Evolutionary conservation across 1,139 yeast genomes (phyloP).

Genomic region (Pichia sp.): DNA sequence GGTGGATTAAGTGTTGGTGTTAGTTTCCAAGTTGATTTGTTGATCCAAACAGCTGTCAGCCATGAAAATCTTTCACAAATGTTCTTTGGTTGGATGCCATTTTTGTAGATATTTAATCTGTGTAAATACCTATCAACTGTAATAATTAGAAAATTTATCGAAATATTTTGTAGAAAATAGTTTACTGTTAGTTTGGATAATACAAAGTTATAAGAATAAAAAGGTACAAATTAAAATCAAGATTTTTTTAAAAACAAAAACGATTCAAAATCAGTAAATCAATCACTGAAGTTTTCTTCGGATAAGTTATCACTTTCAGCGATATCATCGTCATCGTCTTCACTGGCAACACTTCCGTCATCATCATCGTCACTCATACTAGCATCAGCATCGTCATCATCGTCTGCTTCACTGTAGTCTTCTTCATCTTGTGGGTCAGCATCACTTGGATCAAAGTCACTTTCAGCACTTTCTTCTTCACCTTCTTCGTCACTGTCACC

Average conservation of each 20-base stretch:
- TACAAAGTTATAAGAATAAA: not conserved
- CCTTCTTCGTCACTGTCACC: constrained; percentile 58
- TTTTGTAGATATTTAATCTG: constrained; percentile 7
- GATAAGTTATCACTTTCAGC: constrained; percentile 46
- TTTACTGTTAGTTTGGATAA: not conserved
- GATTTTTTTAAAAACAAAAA: not conserved
- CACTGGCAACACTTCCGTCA: constrained; percentile 49
- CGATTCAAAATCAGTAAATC: not conserved
- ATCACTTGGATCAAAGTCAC: constrained; percentile 59
- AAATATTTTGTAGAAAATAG: too few relatives aligned
- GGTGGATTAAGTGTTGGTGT: constrained; percentile 81
- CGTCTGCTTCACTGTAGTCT: constrained; percentile 52
- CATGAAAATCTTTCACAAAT: constrained; percentile 70
- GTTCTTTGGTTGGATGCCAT: constrained; percentile 96
- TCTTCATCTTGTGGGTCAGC: constrained; percentile 78
- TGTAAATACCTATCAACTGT: too few relatives aligned
- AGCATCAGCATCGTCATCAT: constrained; percentile 40
- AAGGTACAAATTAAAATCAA: constrained; percentile 2
- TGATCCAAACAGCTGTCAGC: constrained; percentile 82
- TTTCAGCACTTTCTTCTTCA: constrained; percentile 45
- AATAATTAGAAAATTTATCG: too few relatives aligned
- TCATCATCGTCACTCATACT: constrained; percentile 38
- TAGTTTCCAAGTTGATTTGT: constrained; percentile 88
- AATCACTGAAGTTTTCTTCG: constrained; percentile 33
- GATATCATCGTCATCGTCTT: constrained; percentile 36